These are phyloP conservation scores for Pichia sp. DNA, from an alignment of 1,139 yeast genomes.

Conservation along the genomic window DNA sequence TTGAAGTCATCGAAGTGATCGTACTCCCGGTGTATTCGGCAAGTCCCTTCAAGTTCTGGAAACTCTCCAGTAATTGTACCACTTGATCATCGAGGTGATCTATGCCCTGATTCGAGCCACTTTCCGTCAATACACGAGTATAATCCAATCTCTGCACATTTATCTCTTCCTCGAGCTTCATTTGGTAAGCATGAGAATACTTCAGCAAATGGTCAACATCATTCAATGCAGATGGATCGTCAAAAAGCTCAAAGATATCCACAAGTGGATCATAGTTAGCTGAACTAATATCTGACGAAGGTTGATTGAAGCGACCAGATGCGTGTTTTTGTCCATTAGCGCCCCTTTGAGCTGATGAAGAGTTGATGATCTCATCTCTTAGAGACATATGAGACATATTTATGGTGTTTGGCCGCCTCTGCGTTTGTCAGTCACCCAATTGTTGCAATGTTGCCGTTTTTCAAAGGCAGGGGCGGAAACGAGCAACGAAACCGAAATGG, in stretches of 20 bases:
- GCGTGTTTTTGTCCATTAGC: neutral
- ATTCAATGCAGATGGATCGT: constrained; percentile 36
- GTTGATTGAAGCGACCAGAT: neutral
- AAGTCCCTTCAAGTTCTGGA: constrained; percentile 39
- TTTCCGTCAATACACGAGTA: constrained; percentile 18
- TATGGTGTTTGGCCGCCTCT: too few species aligned
- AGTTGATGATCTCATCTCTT: constrained; percentile 19
- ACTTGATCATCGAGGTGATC: constrained; percentile 33
- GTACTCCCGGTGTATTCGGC: constrained; percentile 54
- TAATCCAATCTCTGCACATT: constrained; percentile 28
- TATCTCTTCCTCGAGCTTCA: constrained; percentile 38
- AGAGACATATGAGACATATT: too few species aligned
- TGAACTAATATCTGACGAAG: constrained; percentile 15
- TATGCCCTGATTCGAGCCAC: constrained; percentile 15
- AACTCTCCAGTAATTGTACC: constrained; percentile 30
- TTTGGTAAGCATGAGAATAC: constrained; percentile 35
- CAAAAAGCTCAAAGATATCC: constrained; percentile 34
- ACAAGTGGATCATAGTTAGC: constrained; percentile 29
- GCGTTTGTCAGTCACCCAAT: too few species aligned
- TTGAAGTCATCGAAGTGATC: constrained; percentile 65
- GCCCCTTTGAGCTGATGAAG: constrained; percentile 9
- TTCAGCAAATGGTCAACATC: constrained; percentile 41
- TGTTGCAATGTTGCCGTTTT: too few species aligned
- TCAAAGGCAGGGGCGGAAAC: too few species aligned
- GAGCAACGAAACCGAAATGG: too few species aligned